Evolutionary conservation across 257 asterid species (phyloP).

Genomic region (Primulina eburnea): DNA sequence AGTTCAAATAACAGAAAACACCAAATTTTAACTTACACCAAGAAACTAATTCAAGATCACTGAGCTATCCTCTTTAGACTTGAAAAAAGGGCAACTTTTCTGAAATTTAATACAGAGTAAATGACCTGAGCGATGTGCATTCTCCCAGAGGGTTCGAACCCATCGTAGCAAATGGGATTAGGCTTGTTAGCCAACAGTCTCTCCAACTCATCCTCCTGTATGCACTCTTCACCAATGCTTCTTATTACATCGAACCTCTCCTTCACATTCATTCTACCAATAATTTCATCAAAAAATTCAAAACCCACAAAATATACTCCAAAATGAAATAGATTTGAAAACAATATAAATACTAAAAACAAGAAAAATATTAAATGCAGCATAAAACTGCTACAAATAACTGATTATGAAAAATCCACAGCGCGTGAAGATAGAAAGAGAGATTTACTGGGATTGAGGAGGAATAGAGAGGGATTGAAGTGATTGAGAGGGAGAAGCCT

Average conservation of each 20-base stretch:
- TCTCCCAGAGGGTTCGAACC: constrained; percentile 92
- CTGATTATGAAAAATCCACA: not conserved
- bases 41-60: constrained; percentile 1
- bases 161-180: constrained; percentile 74
- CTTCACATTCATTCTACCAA: constrained; percentile 48
- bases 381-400: not conserved
- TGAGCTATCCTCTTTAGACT: not conserved
- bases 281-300: constrained; percentile 13
- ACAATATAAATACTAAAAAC: not conserved
- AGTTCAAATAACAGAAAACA: not conserved
- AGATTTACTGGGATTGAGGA: constrained; percentile 26
- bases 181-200: constrained; percentile 64
- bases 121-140: constrained; percentile 96
- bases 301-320: not conserved
- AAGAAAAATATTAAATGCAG: not conserved
- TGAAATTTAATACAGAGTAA: not conserved
- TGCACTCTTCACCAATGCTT: constrained; percentile 91
- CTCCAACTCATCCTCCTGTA: constrained; percentile 79
- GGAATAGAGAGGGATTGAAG: constrained; percentile 31
- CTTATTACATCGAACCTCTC: constrained; percentile 62
- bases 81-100: not conserved
- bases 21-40: not conserved
- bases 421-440: not conserved
- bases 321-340: not conserved
- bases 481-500: constrained; percentile 22